These are phyloP conservation scores for Pestalotiopsis sp. DNA, from an alignment of 2,329 filamentous ascomycete genomes.

Conservation along the genomic window DNA sequence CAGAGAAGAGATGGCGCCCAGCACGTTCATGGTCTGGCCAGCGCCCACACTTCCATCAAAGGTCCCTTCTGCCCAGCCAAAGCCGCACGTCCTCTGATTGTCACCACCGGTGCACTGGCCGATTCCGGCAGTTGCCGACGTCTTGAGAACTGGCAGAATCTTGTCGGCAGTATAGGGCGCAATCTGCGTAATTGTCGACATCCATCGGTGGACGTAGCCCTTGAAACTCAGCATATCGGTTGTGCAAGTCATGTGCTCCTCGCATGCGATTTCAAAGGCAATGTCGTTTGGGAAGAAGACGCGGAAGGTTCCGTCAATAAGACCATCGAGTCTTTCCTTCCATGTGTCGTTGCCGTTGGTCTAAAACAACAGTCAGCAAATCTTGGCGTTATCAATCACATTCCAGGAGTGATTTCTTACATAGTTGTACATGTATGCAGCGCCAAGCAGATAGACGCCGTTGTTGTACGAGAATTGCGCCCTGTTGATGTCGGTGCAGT, in stretches of 20 bases:
- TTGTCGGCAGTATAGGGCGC: conserved; percentile 37
- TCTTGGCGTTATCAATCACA: background rate
- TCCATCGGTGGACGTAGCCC: conserved; percentile 58
- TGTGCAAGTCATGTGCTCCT: conserved; percentile 51
- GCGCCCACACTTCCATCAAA: conserved; percentile 59
- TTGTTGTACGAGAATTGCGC: conserved; percentile 58
- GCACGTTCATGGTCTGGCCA: conserved; percentile 61
- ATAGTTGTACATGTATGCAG: conserved; percentile 46
- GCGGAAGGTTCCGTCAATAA: conserved; percentile 44
- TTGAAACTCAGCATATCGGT: conserved; percentile 62
- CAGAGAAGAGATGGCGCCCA: conserved; percentile 56
- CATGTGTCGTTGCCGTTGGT: conserved; percentile 41
- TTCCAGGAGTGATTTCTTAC: conserved; percentile 19
- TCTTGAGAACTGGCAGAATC: conserved; percentile 37
- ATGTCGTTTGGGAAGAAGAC: conserved; percentile 52
- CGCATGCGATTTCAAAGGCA: conserved; percentile 58
- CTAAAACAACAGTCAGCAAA: conserved; percentile 21
- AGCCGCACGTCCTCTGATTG: conserved; percentile 47
- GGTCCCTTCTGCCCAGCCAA: conserved; percentile 44
- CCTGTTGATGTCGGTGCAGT: conserved; percentile 50
- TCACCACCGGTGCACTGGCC: conserved; percentile 33
- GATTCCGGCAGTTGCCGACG: conserved; percentile 41
- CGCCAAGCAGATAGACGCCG: conserved; percentile 48
- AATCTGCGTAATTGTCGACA: conserved; percentile 41
- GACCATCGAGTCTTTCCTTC: conserved; percentile 48